Conservation (phyloP, 352 stramenopile genomes). For the Phytophthora pini region DNA sequence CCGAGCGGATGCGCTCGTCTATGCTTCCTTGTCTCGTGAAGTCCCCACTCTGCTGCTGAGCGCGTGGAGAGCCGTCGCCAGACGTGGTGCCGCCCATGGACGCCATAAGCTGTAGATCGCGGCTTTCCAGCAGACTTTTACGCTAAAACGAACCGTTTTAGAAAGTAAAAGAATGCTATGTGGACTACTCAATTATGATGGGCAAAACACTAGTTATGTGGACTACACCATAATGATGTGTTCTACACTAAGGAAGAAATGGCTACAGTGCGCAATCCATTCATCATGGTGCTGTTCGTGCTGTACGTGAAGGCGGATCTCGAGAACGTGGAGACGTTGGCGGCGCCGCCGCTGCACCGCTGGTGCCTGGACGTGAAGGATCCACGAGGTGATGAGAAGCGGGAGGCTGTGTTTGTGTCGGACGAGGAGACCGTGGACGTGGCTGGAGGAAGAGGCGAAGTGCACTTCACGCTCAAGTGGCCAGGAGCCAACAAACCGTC, state of each 20-base stretch:
- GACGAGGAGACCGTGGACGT: constrained; percentile 82
- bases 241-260: background rate
- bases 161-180: background rate
- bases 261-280: background rate
- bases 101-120: constrained; percentile 8
- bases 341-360: constrained; percentile 67
- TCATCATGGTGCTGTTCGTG: constrained; percentile 86
- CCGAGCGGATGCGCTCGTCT: constrained; percentile 38
- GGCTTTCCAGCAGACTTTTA: background rate
- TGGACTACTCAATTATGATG: background rate
- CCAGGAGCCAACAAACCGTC: constrained; percentile 80
- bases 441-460: constrained; percentile 71
- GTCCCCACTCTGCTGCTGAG: constrained; percentile 6
- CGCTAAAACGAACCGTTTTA: background rate
- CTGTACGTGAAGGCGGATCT: constrained; percentile 90
- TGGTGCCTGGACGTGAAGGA: constrained; percentile 91
- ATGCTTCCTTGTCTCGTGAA: constrained; percentile 23
- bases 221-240: background rate
- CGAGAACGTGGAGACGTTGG: constrained; percentile 84
- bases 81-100: constrained; percentile 11
- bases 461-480: constrained; percentile 89
- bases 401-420: constrained; percentile 82
- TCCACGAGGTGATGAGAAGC: constrained; percentile 75
- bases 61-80: constrained; percentile 13
- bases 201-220: background rate